phyloP scores from a whole-genome alignment of 2,329 filamentous ascomycete genomes.

The Hymenoscyphus scutula region DNA sequence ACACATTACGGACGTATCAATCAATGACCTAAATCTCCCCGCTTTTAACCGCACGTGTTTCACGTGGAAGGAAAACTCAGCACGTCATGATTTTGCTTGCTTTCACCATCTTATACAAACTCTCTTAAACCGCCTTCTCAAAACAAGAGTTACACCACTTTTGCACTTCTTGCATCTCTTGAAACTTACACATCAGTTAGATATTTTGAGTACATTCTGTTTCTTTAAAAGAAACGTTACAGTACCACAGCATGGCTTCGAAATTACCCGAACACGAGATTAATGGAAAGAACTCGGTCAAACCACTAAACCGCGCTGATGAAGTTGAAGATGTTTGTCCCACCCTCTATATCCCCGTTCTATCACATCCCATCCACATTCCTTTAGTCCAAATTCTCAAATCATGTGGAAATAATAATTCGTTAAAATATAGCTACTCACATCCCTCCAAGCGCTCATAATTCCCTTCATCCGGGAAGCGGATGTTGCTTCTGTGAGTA shows the following conservation, averaged over 20 bases:
- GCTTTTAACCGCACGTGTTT: not conserved
- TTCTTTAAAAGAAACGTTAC: too few relatives aligned
- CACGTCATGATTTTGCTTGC: not conserved
- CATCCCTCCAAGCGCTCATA: slow-evolving; percentile 64
- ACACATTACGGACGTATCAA: too few relatives aligned
- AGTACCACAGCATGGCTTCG: not conserved
- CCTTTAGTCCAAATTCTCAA: too few relatives aligned
- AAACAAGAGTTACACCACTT: not conserved
- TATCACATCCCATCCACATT: too few relatives aligned
- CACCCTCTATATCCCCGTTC: not conserved
- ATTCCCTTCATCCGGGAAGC: slow-evolving; percentile 70
- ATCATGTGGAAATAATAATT: too few relatives aligned
- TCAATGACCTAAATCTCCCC: too few relatives aligned
- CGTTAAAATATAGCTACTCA: slow-evolving; percentile 62
- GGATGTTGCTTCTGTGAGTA: slow-evolving; percentile 59
- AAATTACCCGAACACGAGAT: not conserved
- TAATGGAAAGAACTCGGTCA: not conserved
- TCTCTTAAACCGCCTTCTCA: not conserved
- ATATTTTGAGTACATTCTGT: too few relatives aligned
- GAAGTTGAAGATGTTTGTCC: slow-evolving; percentile 4
- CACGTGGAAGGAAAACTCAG: not conserved
- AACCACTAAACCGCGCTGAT: not conserved
- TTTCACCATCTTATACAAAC: not conserved
- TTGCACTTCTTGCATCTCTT: not conserved
- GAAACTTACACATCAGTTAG: too few relatives aligned